Base-by-base conservation (phyloP, 192 early-diverging fungal genomes). In the Backusella luteola region DNA sequence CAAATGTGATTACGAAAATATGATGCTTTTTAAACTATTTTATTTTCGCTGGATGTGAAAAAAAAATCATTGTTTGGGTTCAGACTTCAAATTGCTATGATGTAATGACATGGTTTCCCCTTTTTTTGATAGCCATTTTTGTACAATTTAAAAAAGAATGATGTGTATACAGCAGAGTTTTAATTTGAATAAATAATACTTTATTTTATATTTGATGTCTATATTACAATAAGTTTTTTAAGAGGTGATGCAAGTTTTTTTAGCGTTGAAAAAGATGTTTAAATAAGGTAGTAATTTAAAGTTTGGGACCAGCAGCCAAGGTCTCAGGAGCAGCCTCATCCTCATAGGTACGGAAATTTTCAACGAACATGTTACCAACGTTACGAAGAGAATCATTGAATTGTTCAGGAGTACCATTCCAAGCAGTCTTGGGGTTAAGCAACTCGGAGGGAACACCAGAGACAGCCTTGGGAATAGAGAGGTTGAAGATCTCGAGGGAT, bases 281-380 rank as follows among this genome's bases (percentile, higher is more conserved):
- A 52, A 26, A 23, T n/a, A 36, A 2, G 38, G 11, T 39, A 39
- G 9, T 34, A 36, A 72, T 76, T 78, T 82, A 76, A 56, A 76
- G 88, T 73, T 79, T 87, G 81, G 72, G 93, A 89, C 36, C 91
- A 94, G 91, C 92, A 66, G 86, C 86, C 52, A 95, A 80, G 73
- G 94, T 91, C 73, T 93, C 92, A 68, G 89, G 72, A 38, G 91
- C 89, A 74, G 93, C 89, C 78, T 94, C 89, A 77, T 92, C 90
- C 59, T 90, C 90, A 78, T 93, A 99, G 74, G 86, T 86, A 79
- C 91, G 89, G 85, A 99, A 99, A 90, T 99, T 97, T 21, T 94
- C 87, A 75, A 90, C 87, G 86, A 99, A 99, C 42, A 95, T 89
- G 34, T 80, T 82, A 66, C 92, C 97, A 53, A 99, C 90, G 84